Conservation (phyloP, 2,329 filamentous ascomycete species). For the Fusarium sp. region DNA sequence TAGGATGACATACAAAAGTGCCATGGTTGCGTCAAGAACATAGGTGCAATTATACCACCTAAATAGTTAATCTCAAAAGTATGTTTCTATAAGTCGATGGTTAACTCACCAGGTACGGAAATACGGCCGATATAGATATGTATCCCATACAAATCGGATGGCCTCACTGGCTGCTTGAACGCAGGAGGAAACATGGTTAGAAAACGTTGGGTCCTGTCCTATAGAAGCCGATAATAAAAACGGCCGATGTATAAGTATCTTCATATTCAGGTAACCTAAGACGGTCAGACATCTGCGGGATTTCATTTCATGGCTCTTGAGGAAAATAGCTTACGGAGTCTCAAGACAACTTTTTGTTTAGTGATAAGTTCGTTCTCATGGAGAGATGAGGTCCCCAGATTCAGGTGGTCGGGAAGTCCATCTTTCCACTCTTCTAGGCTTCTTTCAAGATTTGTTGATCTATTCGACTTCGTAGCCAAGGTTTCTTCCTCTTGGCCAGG, state of each 20-base stretch:
- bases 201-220: background rate
- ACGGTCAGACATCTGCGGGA: background rate
- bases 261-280: constrained; percentile 14
- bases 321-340: constrained; percentile 4
- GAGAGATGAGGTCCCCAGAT: constrained; percentile 5
- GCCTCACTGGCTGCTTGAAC: constrained; percentile 21
- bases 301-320: background rate
- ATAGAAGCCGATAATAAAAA: constrained; percentile 7
- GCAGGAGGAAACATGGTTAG: constrained; percentile 4
- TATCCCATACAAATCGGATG: constrained; percentile 12
- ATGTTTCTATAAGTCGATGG: background rate
- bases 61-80: background rate
- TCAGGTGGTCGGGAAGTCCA: background rate
- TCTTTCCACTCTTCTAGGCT: constrained; percentile 10
- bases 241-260: constrained; percentile 12
- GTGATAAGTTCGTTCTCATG: constrained; percentile 19
- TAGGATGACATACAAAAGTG: constrained; percentile 16
- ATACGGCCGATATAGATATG: constrained; percentile 19
- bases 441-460: constrained; percentile 2
- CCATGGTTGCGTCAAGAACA: constrained; percentile 19
- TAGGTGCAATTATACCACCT: constrained; percentile 27
- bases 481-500: constrained; percentile 5
- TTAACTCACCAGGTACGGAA: constrained; percentile 15
- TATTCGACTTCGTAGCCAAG: background rate
- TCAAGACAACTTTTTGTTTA: constrained; percentile 21